These are phyloP conservation scores for Barnettozyma hawaiiensis DNA, from an alignment of 1,139 yeast species.

Conservation along the genomic window DNA sequence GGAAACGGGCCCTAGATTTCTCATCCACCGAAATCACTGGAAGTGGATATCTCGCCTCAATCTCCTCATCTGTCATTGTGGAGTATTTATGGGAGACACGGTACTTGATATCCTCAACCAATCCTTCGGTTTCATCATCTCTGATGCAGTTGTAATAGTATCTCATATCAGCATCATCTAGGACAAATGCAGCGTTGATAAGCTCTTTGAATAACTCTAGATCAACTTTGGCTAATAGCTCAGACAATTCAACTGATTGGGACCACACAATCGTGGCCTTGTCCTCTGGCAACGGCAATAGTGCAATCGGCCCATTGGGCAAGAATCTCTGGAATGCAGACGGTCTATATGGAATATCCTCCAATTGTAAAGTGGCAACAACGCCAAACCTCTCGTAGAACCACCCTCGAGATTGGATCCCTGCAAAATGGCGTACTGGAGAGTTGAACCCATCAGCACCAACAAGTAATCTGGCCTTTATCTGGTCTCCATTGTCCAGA, in stretches of 20 bases:
- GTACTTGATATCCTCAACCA: conserved; percentile 69
- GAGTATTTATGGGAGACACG: conserved; percentile 48
- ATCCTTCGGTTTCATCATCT: conserved; percentile 42
- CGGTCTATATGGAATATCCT: conserved; percentile 61
- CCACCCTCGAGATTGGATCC: conserved; percentile 90
- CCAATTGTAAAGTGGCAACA: conserved; percentile 78
- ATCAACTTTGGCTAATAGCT: conserved; percentile 50
- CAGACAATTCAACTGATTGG: conserved; percentile 70
- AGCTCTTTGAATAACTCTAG: conserved; percentile 61
- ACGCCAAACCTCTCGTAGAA: conserved; percentile 81
- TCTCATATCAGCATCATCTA: conserved; percentile 72
- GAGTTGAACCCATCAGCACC: conserved; percentile 98
- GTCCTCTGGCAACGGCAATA: conserved; percentile 80
- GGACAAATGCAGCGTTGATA: conserved; percentile 80
- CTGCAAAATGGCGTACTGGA: conserved; percentile 80
- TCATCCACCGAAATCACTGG: conserved; percentile 52
- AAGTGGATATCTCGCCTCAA: conserved; percentile 63
- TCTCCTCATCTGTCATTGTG: conserved; percentile 34
- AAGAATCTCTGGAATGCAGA: conserved; percentile 94
- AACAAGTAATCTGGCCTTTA: conserved; percentile 68
- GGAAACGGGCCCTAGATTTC: conserved; percentile 79
- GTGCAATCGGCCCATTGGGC: conserved; percentile 89
- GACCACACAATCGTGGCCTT: conserved; percentile 94
- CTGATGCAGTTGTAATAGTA: conserved; percentile 60
- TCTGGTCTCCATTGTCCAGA: conserved; percentile 56